Evolutionary conservation across 192 early-diverging fungal genomes (phyloP).

Genomic region (Mortierella hygrophila): DNA sequence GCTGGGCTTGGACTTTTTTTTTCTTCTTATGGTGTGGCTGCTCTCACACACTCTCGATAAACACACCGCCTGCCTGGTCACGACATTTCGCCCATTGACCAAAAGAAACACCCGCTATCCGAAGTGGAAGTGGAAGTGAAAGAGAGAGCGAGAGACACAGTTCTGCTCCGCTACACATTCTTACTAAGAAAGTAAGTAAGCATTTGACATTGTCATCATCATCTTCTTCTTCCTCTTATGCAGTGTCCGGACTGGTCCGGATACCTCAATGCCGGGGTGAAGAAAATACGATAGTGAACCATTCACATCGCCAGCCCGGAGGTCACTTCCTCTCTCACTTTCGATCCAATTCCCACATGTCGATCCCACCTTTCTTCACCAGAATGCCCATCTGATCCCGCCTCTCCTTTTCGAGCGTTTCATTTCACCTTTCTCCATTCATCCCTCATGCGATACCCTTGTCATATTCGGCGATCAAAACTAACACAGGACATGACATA

Average conservation of each 20-base stretch:
- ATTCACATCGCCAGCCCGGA: not conserved
- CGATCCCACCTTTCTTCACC: not conserved
- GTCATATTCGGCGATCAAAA: not conserved
- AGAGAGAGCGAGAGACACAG: not conserved
- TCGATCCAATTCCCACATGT: not conserved
- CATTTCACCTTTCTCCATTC: not conserved
- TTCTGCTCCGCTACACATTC: not conserved
- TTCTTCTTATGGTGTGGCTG: not conserved
- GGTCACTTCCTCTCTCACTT: not conserved
- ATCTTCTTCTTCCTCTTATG: no score
- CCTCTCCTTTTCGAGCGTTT: not conserved
- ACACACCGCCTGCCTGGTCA: not conserved
- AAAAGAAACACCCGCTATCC: conserved; percentile 8
- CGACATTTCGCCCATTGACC: not conserved
- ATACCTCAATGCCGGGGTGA: not conserved
- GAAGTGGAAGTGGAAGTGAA: no score
- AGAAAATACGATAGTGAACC: not conserved
- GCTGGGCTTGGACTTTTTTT: not conserved
- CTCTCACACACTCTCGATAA: not conserved
- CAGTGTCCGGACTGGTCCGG: not conserved
- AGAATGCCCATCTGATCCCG: not conserved
- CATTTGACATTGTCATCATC: not conserved
- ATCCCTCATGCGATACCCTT: not conserved
- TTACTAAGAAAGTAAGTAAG: conserved; percentile 6
- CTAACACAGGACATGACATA: no score